Evolutionary conservation across 768 basidiomycete genomes (phyloP).

Genomic region (Lanmaoa rubissima): DNA sequence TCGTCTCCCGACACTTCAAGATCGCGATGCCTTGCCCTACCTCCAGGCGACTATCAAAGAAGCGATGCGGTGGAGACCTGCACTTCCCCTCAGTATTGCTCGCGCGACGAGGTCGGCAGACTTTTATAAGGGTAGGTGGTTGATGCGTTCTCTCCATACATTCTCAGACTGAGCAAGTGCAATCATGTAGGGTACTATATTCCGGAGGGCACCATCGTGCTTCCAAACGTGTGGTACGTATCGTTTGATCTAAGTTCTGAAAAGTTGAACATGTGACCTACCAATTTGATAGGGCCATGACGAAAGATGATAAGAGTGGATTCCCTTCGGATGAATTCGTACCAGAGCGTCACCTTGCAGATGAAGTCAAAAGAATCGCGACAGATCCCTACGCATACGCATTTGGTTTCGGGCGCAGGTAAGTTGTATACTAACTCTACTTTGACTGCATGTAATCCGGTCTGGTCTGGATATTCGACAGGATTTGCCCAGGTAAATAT

Average conservation of each 20-base stretch:
- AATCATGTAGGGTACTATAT: constrained; percentile 7
- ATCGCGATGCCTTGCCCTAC: constrained; percentile 46
- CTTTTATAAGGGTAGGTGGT: constrained; percentile 10
- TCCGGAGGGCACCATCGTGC: constrained; percentile 8
- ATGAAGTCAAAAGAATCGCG: constrained; percentile 6
- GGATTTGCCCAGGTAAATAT: constrained; percentile 13
- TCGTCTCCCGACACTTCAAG: constrained; percentile 41
- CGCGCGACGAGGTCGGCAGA: constrained; percentile 4
- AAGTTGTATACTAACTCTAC: not conserved
- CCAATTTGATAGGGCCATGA: constrained; percentile 10
- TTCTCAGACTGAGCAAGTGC: not conserved
- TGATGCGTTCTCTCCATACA: not conserved
- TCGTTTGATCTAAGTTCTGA: not conserved
- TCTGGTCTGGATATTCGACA: not conserved
- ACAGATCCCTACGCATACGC: constrained; percentile 10
- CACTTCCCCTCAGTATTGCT: constrained; percentile 15
- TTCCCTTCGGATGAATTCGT: constrained; percentile 14
- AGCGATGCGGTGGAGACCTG: constrained; percentile 5
- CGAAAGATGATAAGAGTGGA: constrained; percentile 16
- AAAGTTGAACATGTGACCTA: not conserved
- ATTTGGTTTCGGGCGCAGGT: constrained; percentile 18
- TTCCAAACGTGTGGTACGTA: constrained; percentile 18
- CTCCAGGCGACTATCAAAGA: constrained; percentile 44
- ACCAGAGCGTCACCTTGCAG: constrained; percentile 13
- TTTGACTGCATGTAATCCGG: not conserved